A percentile compares a stretch with the other conserved stretches of the same genome.
phyloP scores from a whole-genome alignment of 352 stramenopile genomes.

The Proteromonas lacertae region DNA sequence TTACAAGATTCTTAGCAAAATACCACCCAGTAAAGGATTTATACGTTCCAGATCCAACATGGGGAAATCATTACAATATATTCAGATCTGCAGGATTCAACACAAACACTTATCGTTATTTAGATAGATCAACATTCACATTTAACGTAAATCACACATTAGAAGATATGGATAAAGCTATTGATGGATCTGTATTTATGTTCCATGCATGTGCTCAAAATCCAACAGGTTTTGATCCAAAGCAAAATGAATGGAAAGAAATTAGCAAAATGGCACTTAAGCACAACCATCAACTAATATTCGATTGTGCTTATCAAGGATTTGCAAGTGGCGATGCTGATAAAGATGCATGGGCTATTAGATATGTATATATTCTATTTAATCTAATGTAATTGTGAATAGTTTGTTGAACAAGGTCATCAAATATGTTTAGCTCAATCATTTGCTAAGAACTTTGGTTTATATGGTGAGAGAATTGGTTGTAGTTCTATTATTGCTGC shows the following conservation, averaged over 20 bases:
- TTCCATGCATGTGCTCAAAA: slow-evolving; percentile 67
- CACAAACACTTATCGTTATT: slow-evolving; percentile 10
- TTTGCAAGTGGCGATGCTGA: slow-evolving; percentile 50
- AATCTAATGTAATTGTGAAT: too few species aligned
- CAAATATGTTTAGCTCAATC: slow-evolving; percentile 46
- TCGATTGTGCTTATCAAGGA: slow-evolving; percentile 71
- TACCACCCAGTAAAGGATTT: slow-evolving; percentile 36
- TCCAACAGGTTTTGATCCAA: slow-evolving; percentile 42
- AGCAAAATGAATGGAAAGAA: slow-evolving; percentile 40
- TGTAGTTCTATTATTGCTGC: slow-evolving; percentile 39
- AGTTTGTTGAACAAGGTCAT: slow-evolving; percentile 38
- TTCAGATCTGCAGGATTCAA: slow-evolving; percentile 12
- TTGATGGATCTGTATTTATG: slow-evolving; percentile 39
- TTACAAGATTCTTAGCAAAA: slow-evolving; percentile 39
- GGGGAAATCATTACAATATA: slow-evolving; percentile 66
- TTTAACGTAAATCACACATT: slow-evolving; percentile 42
- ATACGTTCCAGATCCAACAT: slow-evolving; percentile 59
- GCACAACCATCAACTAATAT: slow-evolving; percentile 51
- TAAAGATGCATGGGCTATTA: slow-evolving; percentile 4
- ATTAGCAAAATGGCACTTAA: slow-evolving; percentile 37
- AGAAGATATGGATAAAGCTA: slow-evolving; percentile 30
- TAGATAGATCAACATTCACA: slow-evolving; percentile 5
- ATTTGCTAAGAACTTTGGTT: slow-evolving; percentile 72
- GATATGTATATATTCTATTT: too few species aligned
- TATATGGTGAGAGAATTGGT: slow-evolving; percentile 60